These are phyloP conservation scores for Prototheca cutis DNA, from an alignment of 163 green algal genomes.

Conservation along the genomic window DNA sequence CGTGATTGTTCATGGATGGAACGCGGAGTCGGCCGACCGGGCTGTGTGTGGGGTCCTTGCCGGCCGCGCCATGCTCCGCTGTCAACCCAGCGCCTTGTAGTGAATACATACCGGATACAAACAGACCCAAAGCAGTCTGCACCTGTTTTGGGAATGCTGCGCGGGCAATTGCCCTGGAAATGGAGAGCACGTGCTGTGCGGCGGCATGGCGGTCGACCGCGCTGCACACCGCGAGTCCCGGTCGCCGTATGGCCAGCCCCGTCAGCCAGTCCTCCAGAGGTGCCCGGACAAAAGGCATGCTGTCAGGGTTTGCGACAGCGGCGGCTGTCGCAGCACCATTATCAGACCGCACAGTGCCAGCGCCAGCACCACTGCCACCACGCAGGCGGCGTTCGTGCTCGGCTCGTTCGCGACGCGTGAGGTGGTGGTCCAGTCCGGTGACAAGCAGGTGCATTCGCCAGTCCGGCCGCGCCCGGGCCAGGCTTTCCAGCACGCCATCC, in stretches of 20 bases:
- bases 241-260: neutral
- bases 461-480: no score
- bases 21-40: no score
- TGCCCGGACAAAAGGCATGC: neutral
- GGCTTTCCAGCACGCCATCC: neutral
- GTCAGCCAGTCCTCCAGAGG: neutral
- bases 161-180: neutral
- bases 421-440: neutral
- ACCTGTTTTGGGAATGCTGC: neutral
- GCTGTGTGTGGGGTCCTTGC: no score
- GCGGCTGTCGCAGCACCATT: no score
- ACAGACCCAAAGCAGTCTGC: no score
- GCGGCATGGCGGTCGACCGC: neutral
- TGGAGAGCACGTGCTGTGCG: neutral
- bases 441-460: neutral
- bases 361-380: no score
- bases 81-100: no score
- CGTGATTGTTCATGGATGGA: neutral
- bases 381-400: neutral
- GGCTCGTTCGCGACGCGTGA: neutral
- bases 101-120: neutral
- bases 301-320: neutral
- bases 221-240: neutral
- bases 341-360: neutral
- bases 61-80: no score